Base-by-base conservation (phyloP, 345 rosid species). In the Turritis glabra region DNA sequence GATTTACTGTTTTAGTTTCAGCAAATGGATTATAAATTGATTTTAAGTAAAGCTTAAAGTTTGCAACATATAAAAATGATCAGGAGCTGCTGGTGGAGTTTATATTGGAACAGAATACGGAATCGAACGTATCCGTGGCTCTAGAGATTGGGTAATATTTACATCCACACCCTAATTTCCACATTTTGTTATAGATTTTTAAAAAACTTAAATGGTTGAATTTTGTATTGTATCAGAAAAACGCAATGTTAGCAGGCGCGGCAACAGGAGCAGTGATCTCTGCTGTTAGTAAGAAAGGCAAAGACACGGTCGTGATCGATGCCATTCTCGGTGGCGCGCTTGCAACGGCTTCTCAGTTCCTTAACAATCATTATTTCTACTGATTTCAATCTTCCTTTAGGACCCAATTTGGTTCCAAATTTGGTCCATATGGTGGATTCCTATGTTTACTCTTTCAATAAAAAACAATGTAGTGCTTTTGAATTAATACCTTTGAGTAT, bases 171-270 rank as follows among this genome's bases (percentile, higher is more conserved):
- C 52, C 46, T 29, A 38, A n/a, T n/a, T n/a, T 37, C 37, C 15
- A 23, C 19, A 50, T 9, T 50, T 14, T 18, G 52, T 6, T 66
- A 54, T 32, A 19, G 46, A 12, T 64, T 33, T 35, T 37, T 37
- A 5, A n/a, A 25, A 8, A 22, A 7, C 23, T 40, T 15, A 17
- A 29, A 14, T 56, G 18, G 12, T 37, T 55, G 23, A 23, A 5
- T n/a, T n/a, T n/a, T 1, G 17, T 56, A 13, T 38, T 22, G 58
- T 64, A 21, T 79, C 87, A 91, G 97, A 93, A 91, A 82, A 93
- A 93, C 44, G 92, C 96, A n/a, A 82, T 91, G 96, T 52, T 91
- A 3, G 96, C 94, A 21, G 98, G 98, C 12, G 91, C 85, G 2
- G 74, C 84, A 60, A 91, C 98, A 0, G 98, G 97, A 55, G 93